Percentiles rank a stretch among this genome's conserved stretches.
phyloP scores from a whole-genome alignment of 306 rosid species.

The Begonia peltatifolia region DNA sequence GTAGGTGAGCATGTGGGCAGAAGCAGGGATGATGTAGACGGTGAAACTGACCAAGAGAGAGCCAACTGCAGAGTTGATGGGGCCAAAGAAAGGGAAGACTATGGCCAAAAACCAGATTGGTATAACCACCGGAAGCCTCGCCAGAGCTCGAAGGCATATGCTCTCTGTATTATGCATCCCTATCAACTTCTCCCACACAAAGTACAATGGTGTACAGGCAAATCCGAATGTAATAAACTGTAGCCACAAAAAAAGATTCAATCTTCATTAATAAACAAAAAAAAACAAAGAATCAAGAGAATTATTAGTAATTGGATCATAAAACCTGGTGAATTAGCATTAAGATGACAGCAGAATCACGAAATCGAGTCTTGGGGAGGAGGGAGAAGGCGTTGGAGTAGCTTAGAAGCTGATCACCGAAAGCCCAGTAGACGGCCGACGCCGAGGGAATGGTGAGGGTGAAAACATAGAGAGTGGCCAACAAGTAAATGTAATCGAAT shows the following conservation, averaged over 20 bases:
- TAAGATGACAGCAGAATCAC: slow-evolving; percentile 80
- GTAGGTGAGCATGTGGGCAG: slow-evolving; percentile 86
- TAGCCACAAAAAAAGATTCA: slow-evolving; percentile 8
- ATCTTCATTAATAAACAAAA: too few species aligned
- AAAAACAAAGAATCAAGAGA: not conserved
- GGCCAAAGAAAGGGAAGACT: slow-evolving; percentile 93
- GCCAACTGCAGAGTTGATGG: slow-evolving; percentile 87
- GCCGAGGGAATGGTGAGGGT: slow-evolving; percentile 88
- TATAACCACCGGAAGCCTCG: slow-evolving; percentile 81
- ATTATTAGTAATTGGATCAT: not conserved
- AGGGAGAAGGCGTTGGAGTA: slow-evolving; percentile 88
- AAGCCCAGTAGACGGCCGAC: slow-evolving; percentile 86
- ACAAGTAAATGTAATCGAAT: slow-evolving; percentile 77
- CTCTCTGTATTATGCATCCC: slow-evolving; percentile 95
- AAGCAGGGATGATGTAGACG: slow-evolving; percentile 70
- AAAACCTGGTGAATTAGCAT: slow-evolving; percentile 95
- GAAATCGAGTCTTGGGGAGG: slow-evolving; percentile 58
- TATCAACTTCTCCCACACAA: slow-evolving; percentile 97
- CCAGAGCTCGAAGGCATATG: slow-evolving; percentile 73
- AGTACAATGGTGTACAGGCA: slow-evolving; percentile 91
- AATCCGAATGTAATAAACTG: slow-evolving; percentile 98
- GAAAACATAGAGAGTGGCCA: slow-evolving; percentile 80
- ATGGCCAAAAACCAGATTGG: slow-evolving; percentile 96
- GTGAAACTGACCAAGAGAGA: slow-evolving; percentile 96
- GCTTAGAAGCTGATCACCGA: slow-evolving; percentile 74